Base-by-base conservation (phyloP, 2,329 filamentous ascomycete species). In the Sarocladium brachiariae region DNA sequence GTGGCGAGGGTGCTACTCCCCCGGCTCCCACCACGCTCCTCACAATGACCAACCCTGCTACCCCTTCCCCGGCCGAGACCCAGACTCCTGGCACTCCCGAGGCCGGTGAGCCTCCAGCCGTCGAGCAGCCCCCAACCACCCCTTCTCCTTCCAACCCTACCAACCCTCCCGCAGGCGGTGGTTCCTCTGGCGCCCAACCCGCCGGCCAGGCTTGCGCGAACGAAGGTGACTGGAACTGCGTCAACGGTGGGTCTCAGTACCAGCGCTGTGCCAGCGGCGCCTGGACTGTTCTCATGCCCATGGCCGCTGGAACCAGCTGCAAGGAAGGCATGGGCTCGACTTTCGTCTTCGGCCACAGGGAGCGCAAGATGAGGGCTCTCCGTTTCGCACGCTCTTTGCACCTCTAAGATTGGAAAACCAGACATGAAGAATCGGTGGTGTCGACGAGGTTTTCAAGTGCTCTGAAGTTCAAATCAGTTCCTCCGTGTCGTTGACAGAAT, bases 211-310 rank as follows among this genome's bases (percentile, higher is more conserved):
- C 70, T 18, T 84, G 81, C 66, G 64, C 60, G 30, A 52, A 65
- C 3, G 79, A 84, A 57, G 81, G 81, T 18, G 57, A 63, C 14
- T 84, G 77, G 77, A 77, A 79, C 64, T 84, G 81, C 60, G 65
- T 81, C 23, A 69, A 65, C 16, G 79, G 78, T 47, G 33, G 33
- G 2, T 65, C 63, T 21, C 69, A 72, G 47, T 84, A 81, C 71
- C 80, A 84, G 65, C 78, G 79, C 51, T 84, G 81, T 57, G 80
- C 78, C n/a, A 75, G 71, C 13, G 80, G 80, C 5, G 57, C 63
- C 50, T 84, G 81, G 81, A 73, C 75, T 16, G 59, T 57, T 5
- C 54, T 69, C 34, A 69, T 76, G 52, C 57, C 64, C 31, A 72
- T 83, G 71, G 73, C 80, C 1, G 55, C 68, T 1, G 81, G 81